Base-by-base conservation (phyloP, 345 rosid species). In the Linum lewisii region DNA sequence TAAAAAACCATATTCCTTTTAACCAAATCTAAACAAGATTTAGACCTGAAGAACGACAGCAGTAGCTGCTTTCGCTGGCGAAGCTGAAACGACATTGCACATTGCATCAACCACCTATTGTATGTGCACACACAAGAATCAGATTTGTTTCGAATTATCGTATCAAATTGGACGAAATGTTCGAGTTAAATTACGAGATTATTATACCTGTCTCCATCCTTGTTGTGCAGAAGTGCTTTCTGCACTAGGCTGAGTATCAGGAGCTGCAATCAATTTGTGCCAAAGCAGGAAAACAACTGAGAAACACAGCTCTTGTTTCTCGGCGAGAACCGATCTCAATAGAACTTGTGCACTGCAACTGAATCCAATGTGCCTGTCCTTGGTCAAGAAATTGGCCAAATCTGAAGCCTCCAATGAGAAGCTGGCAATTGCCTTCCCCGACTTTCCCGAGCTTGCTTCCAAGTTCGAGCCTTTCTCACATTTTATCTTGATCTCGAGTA, bases 201-300 rank as follows among this genome's bases (percentile, higher is more conserved):
- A 8, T 7, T 16, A 34, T 74, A 92, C 98, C 96, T 92, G 98
- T 86, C 93, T 81, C 98, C 98, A 92, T 74, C 98, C 98, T 77
- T 92, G 98, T 18, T 83, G 98, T 34, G 98, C 98, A 34, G 98
- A 92, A 55, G 95, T 88, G 79, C 98, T 86, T 81, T 86, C 98
- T 0, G 93, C 88, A 44, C 80, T 77, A 24, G 84, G 96, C 72
- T 86, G 95, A 61, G 81, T 86, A 67, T 92, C 98, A 3, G 98
- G 98, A 21, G 93, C 79, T 51, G 86, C 90, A 54, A 92, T 83
- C 72, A 92, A 70, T 70, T 88, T 92, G 74, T 86, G 95, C 98
- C 98, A 92, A 47, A 92, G 73, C 57, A 92, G 71, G 18, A 96
- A 92, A 69, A 92, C 96, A 69, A 92, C 96, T 24, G 96, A 84